Evolutionary conservation across 164 flowering plant genomes (phyloP).

Genomic region (Berberis thunbergii): DNA sequence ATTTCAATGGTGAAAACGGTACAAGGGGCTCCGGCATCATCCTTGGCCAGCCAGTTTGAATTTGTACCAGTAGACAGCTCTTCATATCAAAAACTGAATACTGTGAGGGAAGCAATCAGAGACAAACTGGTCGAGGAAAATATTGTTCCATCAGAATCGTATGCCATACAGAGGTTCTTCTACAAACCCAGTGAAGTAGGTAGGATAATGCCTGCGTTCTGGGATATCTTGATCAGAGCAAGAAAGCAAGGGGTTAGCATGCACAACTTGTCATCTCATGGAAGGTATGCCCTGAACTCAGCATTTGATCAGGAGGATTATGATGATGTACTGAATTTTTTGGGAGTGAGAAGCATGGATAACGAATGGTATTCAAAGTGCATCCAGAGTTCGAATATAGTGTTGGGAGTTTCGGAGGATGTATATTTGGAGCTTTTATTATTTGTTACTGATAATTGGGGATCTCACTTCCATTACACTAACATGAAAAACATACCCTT

Average conservation of each 20-base stretch:
- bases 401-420: constrained; percentile 19
- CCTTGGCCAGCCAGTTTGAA: constrained; percentile 23
- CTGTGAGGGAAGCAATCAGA: constrained; percentile 34
- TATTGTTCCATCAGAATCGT: constrained; percentile 43
- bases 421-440: constrained; percentile 12
- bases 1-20: constrained; percentile 26
- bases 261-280: constrained; percentile 38
- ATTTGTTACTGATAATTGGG: constrained; percentile 9
- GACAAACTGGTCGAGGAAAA: constrained; percentile 22
- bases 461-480: not conserved
- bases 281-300: constrained; percentile 24
- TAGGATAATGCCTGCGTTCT: constrained; percentile 32
- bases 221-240: constrained; percentile 40
- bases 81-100: constrained; percentile 24
- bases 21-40: constrained; percentile 33
- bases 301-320: constrained; percentile 31
- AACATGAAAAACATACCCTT: constrained; percentile 9
- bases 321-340: constrained; percentile 22
- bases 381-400: constrained; percentile 37
- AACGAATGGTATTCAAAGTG: constrained; percentile 52
- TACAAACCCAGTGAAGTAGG: constrained; percentile 46
- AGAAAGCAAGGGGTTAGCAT: constrained; percentile 30
- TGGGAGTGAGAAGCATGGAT: constrained; percentile 32
- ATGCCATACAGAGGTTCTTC: constrained; percentile 30
- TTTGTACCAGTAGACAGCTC: constrained; percentile 40